Base-by-base conservation (phyloP, 1,139 yeast species). In the Protomyces inundatus region DNA sequence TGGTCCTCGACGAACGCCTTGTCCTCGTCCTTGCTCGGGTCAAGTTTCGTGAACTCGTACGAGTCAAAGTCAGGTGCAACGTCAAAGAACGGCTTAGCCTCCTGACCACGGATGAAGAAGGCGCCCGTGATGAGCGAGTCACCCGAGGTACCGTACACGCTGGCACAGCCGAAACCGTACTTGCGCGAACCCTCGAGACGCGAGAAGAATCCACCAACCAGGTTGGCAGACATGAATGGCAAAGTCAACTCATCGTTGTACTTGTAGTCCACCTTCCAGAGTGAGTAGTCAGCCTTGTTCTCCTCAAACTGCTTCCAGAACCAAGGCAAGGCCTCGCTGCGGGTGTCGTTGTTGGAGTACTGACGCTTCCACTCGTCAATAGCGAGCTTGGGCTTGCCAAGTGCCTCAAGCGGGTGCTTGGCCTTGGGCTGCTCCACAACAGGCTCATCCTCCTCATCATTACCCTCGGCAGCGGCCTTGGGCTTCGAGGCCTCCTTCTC, bases 11-110 rank as follows among this genome's bases (percentile, higher is more conserved):
- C 77, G 73, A 85, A 84, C 68, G 78, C 86, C 78, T 81, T 84
- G 81, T 84, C 89, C 73, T 82, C 88, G 67, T 82, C 82, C 72
- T 82, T 84, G 73, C 87, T 71, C 66, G 86, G 79, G 75, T 87
- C 93, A 73, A 87, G 80, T 80, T 84, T 82, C 74, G 82, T 76
- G 84, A 81, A 86, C 67, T 75, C 75, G 80, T 85, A 87, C 50
- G 91, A 86, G 81, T 93, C 98, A 96, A 96, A 90, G 81, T 93
- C 99, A 79, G 99, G 98, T 75, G 98, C 99, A 77, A 93, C 98
- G 71, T 93, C 88, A 75, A 93, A 90, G 69, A 97, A 98, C 76
- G 97, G 96, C 66, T 71, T 83, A 76, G 74, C 80, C 70, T 93
- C 97, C 79, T 93, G 90, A 75, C 99, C 99, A 81, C 98, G 89